Evolutionary conservation across 176 grass and related monocot genomes (phyloP).

Genomic region (Otatea glauca): DNA sequence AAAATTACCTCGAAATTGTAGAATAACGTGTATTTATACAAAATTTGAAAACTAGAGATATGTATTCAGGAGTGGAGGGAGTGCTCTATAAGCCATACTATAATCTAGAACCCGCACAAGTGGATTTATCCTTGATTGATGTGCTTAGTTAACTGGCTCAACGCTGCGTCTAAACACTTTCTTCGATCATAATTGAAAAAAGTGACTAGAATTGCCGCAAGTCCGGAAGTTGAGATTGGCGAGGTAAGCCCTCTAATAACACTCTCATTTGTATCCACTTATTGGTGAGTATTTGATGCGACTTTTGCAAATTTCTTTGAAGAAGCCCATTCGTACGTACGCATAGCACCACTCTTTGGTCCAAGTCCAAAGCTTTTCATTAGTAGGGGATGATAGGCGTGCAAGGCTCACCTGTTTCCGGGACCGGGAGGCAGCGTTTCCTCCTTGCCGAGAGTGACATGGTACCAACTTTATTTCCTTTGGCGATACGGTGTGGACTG

Average conservation of each 20-base stretch:
- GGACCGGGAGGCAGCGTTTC: slow-evolving; percentile 43
- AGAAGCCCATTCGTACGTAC: neutral
- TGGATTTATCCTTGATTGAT: too few relatives aligned
- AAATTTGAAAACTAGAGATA: too few relatives aligned
- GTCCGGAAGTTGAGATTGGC: neutral
- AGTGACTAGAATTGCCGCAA: too few relatives aligned
- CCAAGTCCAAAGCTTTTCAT: slow-evolving; percentile 1
- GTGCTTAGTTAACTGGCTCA: too few relatives aligned
- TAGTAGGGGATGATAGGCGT: slow-evolving; percentile 2
- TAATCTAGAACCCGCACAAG: too few relatives aligned
- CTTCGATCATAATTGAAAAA: too few relatives aligned
- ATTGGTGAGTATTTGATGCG: neutral
- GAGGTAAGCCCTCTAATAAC: neutral
- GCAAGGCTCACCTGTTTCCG: slow-evolving; percentile 20
- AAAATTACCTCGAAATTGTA: too few relatives aligned
- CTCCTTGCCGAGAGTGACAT: slow-evolving; percentile 38
- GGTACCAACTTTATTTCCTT: slow-evolving; percentile 42
- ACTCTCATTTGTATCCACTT: neutral
- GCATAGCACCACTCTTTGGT: neutral
- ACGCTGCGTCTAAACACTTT: too few relatives aligned
- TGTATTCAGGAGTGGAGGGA: too few relatives aligned
- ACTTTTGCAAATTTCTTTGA: slow-evolving; percentile 7
- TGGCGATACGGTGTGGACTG: slow-evolving; percentile 40
- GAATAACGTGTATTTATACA: too few relatives aligned
- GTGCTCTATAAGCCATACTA: too few relatives aligned